Evolutionary conservation across 768 basidiomycete species (phyloP).

Genomic region (Lanmaoa pseudosensibilis): DNA sequence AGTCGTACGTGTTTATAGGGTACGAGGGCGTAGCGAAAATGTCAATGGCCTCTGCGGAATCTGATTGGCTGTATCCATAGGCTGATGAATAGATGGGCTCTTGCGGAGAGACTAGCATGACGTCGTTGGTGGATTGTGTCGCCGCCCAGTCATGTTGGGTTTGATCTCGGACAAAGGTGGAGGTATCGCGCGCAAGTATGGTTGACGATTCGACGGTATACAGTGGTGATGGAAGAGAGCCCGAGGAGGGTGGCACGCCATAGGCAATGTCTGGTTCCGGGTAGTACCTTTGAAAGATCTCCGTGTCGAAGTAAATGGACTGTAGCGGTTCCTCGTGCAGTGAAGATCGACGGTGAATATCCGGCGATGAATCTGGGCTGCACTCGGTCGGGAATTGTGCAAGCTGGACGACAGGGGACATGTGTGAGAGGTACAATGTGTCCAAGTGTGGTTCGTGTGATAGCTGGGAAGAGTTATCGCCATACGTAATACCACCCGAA

Average conservation of each 20-base stretch:
- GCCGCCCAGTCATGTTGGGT: slow-evolving; percentile 10
- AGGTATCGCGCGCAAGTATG: slow-evolving; percentile 10
- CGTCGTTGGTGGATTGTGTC: slow-evolving; percentile 8
- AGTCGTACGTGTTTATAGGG: slow-evolving; percentile 27
- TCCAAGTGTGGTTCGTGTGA: slow-evolving; percentile 19
- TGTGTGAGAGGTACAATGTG: slow-evolving; percentile 19
- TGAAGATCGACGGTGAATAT: slow-evolving; percentile 13
- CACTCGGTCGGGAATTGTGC: slow-evolving; percentile 18
- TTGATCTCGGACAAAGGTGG: slow-evolving; percentile 15
- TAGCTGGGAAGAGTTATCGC: slow-evolving; percentile 4
- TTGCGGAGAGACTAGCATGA: slow-evolving; percentile 16
- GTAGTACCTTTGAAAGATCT: slow-evolving; percentile 25
- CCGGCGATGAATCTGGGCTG: slow-evolving; percentile 13
- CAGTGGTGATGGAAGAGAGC: slow-evolving; percentile 13
- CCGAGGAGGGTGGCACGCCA: slow-evolving; percentile 2
- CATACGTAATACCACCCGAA: slow-evolving; percentile 20
- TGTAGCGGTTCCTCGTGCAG: slow-evolving; percentile 25
- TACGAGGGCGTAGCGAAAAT: slow-evolving; percentile 18
- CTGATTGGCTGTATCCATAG: slow-evolving; percentile 23
- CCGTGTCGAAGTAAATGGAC: slow-evolving; percentile 23
- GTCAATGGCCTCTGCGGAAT: slow-evolving; percentile 20
- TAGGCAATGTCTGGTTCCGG: slow-evolving; percentile 18
- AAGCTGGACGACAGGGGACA: slow-evolving; percentile 20
- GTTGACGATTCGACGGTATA: slow-evolving; percentile 21
- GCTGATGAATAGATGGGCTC: slow-evolving; percentile 15